A percentile compares a stretch with the other conserved stretches of the same genome.
phyloP scores from a whole-genome alignment of 768 basidiomycete species.

The Collybia mongolica region DNA sequence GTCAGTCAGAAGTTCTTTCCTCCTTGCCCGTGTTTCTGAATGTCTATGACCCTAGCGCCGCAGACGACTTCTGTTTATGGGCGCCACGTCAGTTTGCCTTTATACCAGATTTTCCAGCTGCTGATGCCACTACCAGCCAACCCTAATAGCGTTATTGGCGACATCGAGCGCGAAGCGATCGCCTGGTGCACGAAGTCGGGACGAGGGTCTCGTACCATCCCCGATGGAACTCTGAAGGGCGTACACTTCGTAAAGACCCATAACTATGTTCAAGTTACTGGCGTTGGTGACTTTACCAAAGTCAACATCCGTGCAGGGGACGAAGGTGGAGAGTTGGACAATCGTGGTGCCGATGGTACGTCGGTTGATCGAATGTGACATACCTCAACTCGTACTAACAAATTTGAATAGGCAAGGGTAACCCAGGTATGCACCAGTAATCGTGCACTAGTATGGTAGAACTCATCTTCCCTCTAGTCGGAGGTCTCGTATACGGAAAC shows the following conservation, averaged over 20 bases:
- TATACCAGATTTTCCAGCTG: too few species aligned
- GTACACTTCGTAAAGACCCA: constrained; percentile 69
- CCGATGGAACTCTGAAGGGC: constrained; percentile 61
- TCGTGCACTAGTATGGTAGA: not conserved
- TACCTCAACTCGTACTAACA: not conserved
- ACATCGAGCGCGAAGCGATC: constrained; percentile 67
- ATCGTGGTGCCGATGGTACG: constrained; percentile 61
- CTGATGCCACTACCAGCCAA: constrained; percentile 4
- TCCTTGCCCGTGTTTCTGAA: not conserved
- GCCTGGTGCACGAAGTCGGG: constrained; percentile 77
- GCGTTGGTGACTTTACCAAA: constrained; percentile 68
- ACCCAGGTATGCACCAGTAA: constrained; percentile 29
- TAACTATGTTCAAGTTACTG: constrained; percentile 62
- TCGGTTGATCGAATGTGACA: not conserved
- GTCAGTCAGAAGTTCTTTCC: constrained; percentile 29
- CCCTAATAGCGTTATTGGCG: constrained; percentile 53
- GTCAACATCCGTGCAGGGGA: constrained; percentile 60
- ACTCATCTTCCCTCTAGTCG: constrained; percentile 42
- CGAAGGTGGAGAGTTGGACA: constrained; percentile 70
- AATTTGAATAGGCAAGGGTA: constrained; percentile 37
- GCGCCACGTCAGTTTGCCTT: constrained; percentile 42
- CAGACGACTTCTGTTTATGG: constrained; percentile 72
- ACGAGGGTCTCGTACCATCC: constrained; percentile 72
- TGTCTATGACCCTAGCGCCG: constrained; percentile 35
- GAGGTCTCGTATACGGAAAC: constrained; percentile 70